Percentiles rank a stretch among this genome's conserved stretches.
Evolutionary conservation across 805 yeast species (phyloP).

Genomic region (Kurtzmaniella cleridarum): DNA sequence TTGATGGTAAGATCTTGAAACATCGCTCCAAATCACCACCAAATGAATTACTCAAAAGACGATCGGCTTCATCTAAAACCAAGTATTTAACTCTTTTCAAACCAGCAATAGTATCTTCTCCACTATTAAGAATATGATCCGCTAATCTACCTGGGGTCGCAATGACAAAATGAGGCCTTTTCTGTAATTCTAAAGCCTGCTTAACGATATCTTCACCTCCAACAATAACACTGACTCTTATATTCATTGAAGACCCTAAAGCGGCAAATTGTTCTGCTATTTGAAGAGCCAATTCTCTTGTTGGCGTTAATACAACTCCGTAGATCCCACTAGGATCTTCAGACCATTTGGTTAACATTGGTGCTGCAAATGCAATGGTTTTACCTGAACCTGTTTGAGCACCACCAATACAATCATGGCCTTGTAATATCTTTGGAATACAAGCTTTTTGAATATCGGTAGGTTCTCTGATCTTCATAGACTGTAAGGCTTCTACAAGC

Average conservation of each 20-base stretch:
- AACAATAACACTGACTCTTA: slow-evolving; percentile 75
- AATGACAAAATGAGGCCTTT: slow-evolving; percentile 86
- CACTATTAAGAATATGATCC: slow-evolving; percentile 81
- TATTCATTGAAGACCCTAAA: slow-evolving; percentile 82
- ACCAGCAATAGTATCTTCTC: slow-evolving; percentile 81
- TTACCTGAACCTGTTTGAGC: slow-evolving; percentile 98
- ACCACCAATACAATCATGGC: slow-evolving; percentile 94
- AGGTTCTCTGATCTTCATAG: slow-evolving; percentile 81
- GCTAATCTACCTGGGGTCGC: slow-evolving; percentile 98
- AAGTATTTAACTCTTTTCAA: slow-evolving; percentile 71
- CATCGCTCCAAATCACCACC: slow-evolving; percentile 73
- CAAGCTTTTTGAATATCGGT: slow-evolving; percentile 84
- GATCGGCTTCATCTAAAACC: slow-evolving; percentile 95
- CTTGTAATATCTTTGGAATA: slow-evolving; percentile 79
- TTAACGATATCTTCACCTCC: slow-evolving; percentile 95
- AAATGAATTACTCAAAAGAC: slow-evolving; percentile 78
- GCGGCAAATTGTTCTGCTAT: slow-evolving; percentile 97
- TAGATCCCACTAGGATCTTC: slow-evolving; percentile 91
- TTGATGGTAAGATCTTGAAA: slow-evolving; percentile 62
- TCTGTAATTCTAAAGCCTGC: slow-evolving; percentile 77
- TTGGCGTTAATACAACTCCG: slow-evolving; percentile 87
- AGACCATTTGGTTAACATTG: slow-evolving; percentile 92
- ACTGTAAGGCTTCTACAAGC: slow-evolving; percentile 72
- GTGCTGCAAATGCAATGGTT: slow-evolving; percentile 96
- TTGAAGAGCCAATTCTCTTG: slow-evolving; percentile 91